Evolutionary conservation across 305 asterid genomes (phyloP), one percentile per base, ranked within the genome.

Genomic region (Coffea humblotiana): DNA sequence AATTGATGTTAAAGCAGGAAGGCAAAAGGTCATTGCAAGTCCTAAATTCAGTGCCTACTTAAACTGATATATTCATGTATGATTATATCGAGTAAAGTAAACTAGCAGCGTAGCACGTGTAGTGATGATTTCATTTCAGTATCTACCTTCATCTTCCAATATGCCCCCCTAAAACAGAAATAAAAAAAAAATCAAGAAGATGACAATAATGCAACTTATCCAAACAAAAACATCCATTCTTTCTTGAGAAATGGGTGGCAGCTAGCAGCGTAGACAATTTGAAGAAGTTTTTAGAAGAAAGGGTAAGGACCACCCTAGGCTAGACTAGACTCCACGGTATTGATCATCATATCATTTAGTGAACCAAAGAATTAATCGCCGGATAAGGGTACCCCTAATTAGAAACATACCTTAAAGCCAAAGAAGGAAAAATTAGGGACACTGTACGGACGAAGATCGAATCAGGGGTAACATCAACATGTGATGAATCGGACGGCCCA

Each of bases 371-470:
- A 77, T 6, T 72, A 32, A 37, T 45, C 65, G 23, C n/a, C 35
- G 18, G 56, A 54, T 5, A 9, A n/a, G 16, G 56, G 43, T 29
- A 61, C 82, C 84, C 82, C 79, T 51, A 81, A 83, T 43, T 81
- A 76, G 87, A 79, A 83, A 84, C 88, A 60, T 78, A 25, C 60
- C 85, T 61, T 69, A 74, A 83, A 71, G 75, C 85, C 77, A 81
- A 83, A 78, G 72, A 72, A 29, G 83, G 84, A 49, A 85, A 32
- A 83, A 77, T 61, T 81, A 32, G 48, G 3, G 45, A 8, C 16
- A 21, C 66, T 76, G 81, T 75, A 78, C 81, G 79, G 67, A 40
- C 76, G 18, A 66, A 71, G 56, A 13, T 56, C 35, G 54, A 12
- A 40, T 8, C 10, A 3, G 21, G 23, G 29, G 3, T 19, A n/a